Percentiles rank a stretch among this genome's conserved stretches.
Evolutionary conservation across 2,329 filamentous ascomycete genomes (phyloP).

Genomic region (Nigrospora osmanthi): DNA sequence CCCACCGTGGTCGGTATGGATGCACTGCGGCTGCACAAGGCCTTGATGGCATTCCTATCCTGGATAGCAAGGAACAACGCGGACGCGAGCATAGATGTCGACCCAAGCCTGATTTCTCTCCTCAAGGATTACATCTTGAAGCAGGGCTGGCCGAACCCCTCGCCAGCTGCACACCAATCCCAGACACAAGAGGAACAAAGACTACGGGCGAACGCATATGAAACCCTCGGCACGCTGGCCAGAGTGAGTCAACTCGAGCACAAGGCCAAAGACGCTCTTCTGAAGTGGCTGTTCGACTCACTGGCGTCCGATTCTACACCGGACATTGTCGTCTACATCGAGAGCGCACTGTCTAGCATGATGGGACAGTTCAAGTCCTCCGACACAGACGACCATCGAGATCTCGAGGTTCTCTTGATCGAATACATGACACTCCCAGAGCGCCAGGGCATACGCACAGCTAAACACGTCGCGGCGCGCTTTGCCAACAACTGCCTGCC

Average conservation of each 20-base stretch:
- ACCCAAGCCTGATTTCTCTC: constrained; percentile 57
- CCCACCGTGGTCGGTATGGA: constrained; percentile 55
- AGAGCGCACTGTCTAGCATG: constrained; percentile 77
- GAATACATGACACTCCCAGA: constrained; percentile 55
- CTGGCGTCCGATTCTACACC: constrained; percentile 71
- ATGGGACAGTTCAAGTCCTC: constrained; percentile 33
- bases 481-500: constrained; percentile 85
- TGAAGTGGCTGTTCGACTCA: constrained; percentile 76
- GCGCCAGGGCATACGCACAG: constrained; percentile 55
- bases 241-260: constrained; percentile 53
- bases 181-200: constrained; percentile 50
- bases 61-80: constrained; percentile 76
- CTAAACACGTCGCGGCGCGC: constrained; percentile 74
- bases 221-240: constrained; percentile 78
- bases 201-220: constrained; percentile 76
- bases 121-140: constrained; percentile 67
- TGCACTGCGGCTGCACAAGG: constrained; percentile 69
- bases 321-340: constrained; percentile 77
- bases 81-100: constrained; percentile 45
- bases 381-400: constrained; percentile 18
- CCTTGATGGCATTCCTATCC: constrained; percentile 78
- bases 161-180: constrained; percentile 31
- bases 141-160: constrained; percentile 73
- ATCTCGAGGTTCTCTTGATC: constrained; percentile 51
- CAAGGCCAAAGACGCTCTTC: constrained; percentile 42